Evolutionary conservation across 495 filamentous ascomycete species (phyloP), one percentile per base, ranked within the genome.

Genomic region (Aspergillus conjunctus): DNA sequence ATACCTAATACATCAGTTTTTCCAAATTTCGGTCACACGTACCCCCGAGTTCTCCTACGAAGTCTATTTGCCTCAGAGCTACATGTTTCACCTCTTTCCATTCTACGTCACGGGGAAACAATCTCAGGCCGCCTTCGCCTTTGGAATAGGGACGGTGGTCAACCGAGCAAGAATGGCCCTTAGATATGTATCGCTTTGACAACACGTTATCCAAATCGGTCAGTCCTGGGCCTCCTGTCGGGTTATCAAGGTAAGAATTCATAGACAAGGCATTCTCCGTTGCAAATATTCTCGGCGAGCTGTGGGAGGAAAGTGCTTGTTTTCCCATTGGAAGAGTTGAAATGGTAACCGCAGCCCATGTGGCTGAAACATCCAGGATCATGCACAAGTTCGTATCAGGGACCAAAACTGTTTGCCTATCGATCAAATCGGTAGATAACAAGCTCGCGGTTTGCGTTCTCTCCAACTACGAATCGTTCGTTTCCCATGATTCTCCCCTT

Each of bases 391-490:
- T 9, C 37, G 15, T 11, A 41, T 41, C 11, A 8, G 37, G 9
- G 37, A 9, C 11, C 11, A 41, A 4, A 7, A 11, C 11, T 41
- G 15, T 14, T 11, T 41, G 26, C 15, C 54, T 67, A 76, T 58
- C 67, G 66, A 65, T 78, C 75, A 56, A 89, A 89, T 50, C 81
- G 61, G 60, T 83, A 72, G 56, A 89, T 66, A 0, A 85, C 82
- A 46, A 89, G 68, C 51, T 78, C 77, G 33, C 81, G 75, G 10
- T 70, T 66, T 2, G 66, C 56, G 62, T 85, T 85, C 69, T 88
- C 83, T 5, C 87, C 87, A 11, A 89, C 63, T 17, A 89, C 46
- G 77, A 86, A 89, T 30, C 81, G 66, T 67, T 90, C 87, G 61
- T 85, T 83, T 0, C 87, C 87, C 48, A 69, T 77, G 22, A 90